Percentiles rank a stretch among this genome's conserved stretches.
These are phyloP conservation scores for Fraxinus angustifolia DNA, from an alignment of 305 asterid species.

Conservation along the genomic window DNA sequence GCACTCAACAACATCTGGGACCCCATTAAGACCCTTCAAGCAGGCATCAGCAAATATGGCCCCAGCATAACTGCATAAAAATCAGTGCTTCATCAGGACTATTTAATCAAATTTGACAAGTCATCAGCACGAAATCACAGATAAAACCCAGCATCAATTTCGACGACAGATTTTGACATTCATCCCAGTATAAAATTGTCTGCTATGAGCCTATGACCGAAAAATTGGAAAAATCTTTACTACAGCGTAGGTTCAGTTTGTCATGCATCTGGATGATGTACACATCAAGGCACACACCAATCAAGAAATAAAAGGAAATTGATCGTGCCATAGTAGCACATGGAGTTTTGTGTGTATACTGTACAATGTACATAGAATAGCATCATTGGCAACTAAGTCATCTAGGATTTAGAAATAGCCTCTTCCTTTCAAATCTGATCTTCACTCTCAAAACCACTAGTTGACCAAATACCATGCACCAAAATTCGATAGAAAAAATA, in stretches of 20 bases:
- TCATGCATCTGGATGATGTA: neutral
- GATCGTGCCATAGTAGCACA: neutral
- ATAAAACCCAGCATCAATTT: neutral
- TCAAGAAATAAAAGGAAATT: neutral
- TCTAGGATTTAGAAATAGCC: neutral
- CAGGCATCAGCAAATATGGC: conserved; percentile 92
- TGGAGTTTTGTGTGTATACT: neutral
- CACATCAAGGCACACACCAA: neutral
- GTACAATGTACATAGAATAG: neutral
- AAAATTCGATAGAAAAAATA: neutral
- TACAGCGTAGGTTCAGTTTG: neutral
- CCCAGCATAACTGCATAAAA: conserved; percentile 67
- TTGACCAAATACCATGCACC: neutral
- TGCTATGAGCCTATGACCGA: neutral
- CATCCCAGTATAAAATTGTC: neutral
- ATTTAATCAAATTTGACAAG: neutral
- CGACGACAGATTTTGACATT: neutral
- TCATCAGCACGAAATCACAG: neutral
- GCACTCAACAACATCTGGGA: conserved; percentile 87
- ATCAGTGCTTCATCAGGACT: conserved; percentile 9
- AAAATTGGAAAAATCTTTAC: neutral
- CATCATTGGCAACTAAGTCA: neutral
- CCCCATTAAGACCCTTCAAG: conserved; percentile 89
- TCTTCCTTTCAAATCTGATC: neutral
- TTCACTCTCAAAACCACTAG: neutral